Conservation (phyloP, 768 basidiomycete genomes). For the Albatrellus ellisii region DNA sequence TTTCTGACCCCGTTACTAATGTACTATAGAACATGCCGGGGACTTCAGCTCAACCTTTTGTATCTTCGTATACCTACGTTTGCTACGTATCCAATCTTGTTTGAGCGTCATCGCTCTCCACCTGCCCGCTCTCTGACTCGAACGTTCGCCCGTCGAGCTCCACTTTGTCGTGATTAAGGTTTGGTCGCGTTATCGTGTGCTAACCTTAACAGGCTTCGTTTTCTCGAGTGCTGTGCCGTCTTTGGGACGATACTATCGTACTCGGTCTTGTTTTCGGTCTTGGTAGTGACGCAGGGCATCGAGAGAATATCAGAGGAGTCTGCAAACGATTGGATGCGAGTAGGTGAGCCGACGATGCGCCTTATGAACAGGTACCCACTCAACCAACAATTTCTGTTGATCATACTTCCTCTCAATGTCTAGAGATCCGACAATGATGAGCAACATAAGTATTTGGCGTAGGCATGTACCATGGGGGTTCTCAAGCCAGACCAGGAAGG, state of each 20-base stretch:
- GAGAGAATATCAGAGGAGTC: constrained; percentile 16
- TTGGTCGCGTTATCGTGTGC: too few relatives aligned
- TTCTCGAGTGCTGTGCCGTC: not conserved
- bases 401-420: constrained; percentile 94
- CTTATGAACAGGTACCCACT: constrained; percentile 51
- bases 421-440: not conserved
- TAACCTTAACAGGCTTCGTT: constrained; percentile 14
- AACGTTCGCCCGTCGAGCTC: too few relatives aligned
- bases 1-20: too few relatives aligned
- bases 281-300: constrained; percentile 56
- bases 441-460: not conserved
- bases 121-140: too few relatives aligned
- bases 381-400: constrained; percentile 78
- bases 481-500: constrained; percentile 90
- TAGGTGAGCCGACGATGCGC: constrained; percentile 12
- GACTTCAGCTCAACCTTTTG: too few relatives aligned
- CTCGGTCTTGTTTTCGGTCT: constrained; percentile 45
- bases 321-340: constrained; percentile 10
- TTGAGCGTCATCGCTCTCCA: too few relatives aligned
- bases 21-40: too few relatives aligned
- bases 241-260: constrained; percentile 17
- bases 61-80: too few relatives aligned
- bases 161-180: too few relatives aligned
- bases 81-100: too few relatives aligned
- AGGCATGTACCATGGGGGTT: constrained; percentile 69